Percentiles rank a stretch among this genome's conserved stretches.
Evolutionary conservation across 208 protist genomes (phyloP).

Genomic region (Blastocrithidia nonstop): DNA sequence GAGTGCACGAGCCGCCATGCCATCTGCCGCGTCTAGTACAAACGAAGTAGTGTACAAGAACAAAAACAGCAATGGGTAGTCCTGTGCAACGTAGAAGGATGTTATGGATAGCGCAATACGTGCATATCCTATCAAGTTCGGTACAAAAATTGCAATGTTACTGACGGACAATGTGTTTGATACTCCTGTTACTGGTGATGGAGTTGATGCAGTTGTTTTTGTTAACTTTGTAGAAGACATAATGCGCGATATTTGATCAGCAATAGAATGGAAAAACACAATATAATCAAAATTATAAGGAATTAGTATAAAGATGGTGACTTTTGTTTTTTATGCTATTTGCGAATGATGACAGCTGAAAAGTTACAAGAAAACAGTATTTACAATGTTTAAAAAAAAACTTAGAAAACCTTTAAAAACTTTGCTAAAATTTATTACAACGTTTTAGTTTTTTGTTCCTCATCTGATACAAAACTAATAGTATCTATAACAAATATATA

Average conservation of each 20-base stretch:
- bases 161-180: too few species aligned
- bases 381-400: too few species aligned
- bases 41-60: conserved; percentile 67
- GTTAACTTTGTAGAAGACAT: background rate
- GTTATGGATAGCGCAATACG: conserved; percentile 54
- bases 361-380: too few species aligned
- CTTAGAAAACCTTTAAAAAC: too few species aligned
- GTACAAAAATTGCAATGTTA: conserved; percentile 45
- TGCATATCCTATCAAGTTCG: conserved; percentile 87
- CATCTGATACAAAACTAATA: too few species aligned
- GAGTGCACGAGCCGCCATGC: conserved; percentile 71
- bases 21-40: conserved; percentile 82
- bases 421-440: too few species aligned
- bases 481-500: too few species aligned
- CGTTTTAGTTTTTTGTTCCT: too few species aligned
- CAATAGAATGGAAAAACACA: background rate
- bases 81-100: conserved; percentile 54
- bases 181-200: background rate
- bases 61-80: conserved; percentile 52
- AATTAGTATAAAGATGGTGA: too few species aligned
- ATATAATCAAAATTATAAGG: too few species aligned
- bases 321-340: too few species aligned
- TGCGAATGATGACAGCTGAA: too few species aligned
- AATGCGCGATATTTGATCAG: background rate
- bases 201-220: background rate